Conservation (phyloP, 768 basidiomycete genomes). For the Termitomyces sp. region DNA sequence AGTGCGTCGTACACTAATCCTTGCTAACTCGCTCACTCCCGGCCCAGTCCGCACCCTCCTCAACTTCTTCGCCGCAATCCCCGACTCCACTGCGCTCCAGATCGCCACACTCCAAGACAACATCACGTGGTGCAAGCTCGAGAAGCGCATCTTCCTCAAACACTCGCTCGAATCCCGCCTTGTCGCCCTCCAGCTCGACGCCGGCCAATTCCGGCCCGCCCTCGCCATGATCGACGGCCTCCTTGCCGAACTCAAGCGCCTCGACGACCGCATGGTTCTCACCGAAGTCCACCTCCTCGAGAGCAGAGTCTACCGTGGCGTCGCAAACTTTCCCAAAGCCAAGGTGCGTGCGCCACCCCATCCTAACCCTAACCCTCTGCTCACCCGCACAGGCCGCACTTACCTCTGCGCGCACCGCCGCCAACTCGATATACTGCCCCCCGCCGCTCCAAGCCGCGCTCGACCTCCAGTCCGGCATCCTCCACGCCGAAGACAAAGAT, state of each 20-base stretch:
- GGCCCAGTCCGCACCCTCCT: conserved; percentile 83
- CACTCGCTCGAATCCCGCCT: conserved; percentile 90
- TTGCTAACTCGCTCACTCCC: neutral
- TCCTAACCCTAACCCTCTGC: too few relatives aligned
- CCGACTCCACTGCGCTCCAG: conserved; percentile 67
- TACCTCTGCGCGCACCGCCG: conserved; percentile 88
- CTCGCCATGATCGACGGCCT: conserved; percentile 78
- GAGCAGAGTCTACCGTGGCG: conserved; percentile 83
- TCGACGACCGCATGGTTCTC: conserved; percentile 97
- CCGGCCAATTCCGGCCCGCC: conserved; percentile 70
- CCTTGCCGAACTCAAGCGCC: conserved; percentile 84
- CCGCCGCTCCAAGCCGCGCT: conserved; percentile 37
- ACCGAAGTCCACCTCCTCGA: conserved; percentile 96
- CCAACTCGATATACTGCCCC: conserved; percentile 89
- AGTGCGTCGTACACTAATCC: conserved; percentile 42
- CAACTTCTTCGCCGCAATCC: conserved; percentile 79
- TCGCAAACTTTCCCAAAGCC: conserved; percentile 84
- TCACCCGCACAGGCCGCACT: conserved; percentile 57
- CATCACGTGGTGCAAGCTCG: conserved; percentile 85
- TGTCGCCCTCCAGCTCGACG: conserved; percentile 76
- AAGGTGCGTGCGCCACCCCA: conserved; percentile 46
- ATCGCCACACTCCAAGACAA: conserved; percentile 86
- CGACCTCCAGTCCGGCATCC: conserved; percentile 57
- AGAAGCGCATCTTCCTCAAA: conserved; percentile 94
- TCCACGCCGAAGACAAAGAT: conserved; percentile 97